Evolutionary conservation across 192 early-diverging fungal genomes (phyloP).

Genomic region (Backusella morwellensis): DNA sequence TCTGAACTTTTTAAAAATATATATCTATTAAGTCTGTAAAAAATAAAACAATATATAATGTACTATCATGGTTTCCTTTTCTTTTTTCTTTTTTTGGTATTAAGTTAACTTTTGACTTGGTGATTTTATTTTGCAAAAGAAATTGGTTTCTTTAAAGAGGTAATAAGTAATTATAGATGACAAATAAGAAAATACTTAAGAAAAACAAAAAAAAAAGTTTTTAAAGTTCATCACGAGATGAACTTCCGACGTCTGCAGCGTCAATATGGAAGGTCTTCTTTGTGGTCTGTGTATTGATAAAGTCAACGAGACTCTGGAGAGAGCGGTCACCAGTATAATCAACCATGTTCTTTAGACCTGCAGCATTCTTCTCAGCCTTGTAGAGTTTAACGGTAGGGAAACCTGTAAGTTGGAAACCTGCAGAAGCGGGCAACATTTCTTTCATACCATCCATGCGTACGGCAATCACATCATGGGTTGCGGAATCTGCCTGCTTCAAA

Average conservation of each 20-base stretch:
- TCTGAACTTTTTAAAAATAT: slow-evolving; percentile 1
- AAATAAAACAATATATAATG: background rate
- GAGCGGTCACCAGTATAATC: slow-evolving; percentile 81
- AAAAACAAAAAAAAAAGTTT: background rate
- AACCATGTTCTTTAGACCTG: slow-evolving; percentile 62
- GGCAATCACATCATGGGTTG: slow-evolving; percentile 39
- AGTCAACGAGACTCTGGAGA: slow-evolving; percentile 71
- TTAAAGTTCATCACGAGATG: background rate
- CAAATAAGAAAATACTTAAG: background rate
- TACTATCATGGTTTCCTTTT: background rate
- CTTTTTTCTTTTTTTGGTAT: background rate
- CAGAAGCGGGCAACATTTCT: slow-evolving; percentile 80
- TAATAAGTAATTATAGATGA: background rate
- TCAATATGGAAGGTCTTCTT: background rate
- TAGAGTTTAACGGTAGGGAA: slow-evolving; percentile 95
- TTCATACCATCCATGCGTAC: slow-evolving; percentile 95
- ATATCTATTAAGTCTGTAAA: background rate
- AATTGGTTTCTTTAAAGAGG: no score
- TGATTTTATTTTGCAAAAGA: background rate
- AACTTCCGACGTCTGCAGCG: background rate
- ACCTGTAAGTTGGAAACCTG: slow-evolving; percentile 72
- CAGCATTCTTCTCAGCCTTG: slow-evolving; percentile 56
- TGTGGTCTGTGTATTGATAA: slow-evolving; percentile 25
- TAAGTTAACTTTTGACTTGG: background rate
- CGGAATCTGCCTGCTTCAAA: slow-evolving; percentile 37